These are phyloP conservation scores for Cucumis sativus DNA, from an alignment of 306 rosid species.

Conservation along the genomic window DNA sequence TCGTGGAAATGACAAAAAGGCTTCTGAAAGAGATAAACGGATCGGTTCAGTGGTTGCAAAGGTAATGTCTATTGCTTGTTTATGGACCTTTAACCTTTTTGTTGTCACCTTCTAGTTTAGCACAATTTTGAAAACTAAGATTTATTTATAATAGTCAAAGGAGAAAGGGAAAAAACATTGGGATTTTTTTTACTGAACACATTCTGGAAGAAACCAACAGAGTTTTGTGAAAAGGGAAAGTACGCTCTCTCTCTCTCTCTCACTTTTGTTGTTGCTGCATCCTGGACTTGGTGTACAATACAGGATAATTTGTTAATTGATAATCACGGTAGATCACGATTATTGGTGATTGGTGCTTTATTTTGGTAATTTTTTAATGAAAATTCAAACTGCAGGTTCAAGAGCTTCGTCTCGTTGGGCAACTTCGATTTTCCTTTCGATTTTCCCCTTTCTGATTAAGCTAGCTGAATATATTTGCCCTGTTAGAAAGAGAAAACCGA, in stretches of 20 bases:
- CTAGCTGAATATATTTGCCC: background rate
- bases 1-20: slow-evolving; percentile 78
- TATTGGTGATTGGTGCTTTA: background rate
- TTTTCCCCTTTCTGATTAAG: background rate
- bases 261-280: background rate
- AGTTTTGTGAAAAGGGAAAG: background rate
- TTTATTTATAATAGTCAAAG: background rate
- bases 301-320: background rate
- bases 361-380: background rate
- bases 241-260: background rate
- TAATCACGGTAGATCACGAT: background rate
- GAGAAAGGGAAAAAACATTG: background rate
- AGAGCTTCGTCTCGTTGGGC: background rate
- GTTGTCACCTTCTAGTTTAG: background rate
- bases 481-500: background rate
- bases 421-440: background rate
- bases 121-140: background rate
- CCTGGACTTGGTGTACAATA: background rate
- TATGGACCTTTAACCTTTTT: background rate
- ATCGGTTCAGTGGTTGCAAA: slow-evolving; percentile 62
- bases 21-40: slow-evolving; percentile 61
- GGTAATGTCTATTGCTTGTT: slow-evolving; percentile 32
- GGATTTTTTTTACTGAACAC: background rate
- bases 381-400: background rate
- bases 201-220: background rate